Percentiles rank a stretch among this genome's conserved stretches.
Conservation (phyloP, 1,139 yeast species). For the Lodderomyces beijingensis region DNA sequence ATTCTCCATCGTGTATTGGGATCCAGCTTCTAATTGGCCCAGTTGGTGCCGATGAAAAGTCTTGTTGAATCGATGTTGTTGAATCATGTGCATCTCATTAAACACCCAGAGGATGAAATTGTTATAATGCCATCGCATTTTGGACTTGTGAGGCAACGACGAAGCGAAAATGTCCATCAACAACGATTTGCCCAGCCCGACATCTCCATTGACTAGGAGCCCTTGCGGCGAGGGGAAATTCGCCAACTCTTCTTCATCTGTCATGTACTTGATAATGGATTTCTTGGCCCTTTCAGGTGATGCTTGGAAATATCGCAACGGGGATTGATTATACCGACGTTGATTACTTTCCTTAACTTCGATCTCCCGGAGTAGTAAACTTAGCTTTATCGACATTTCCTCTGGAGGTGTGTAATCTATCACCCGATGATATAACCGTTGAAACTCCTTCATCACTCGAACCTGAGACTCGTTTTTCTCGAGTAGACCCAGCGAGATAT, state of each 20-base stretch:
- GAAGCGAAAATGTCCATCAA: constrained; percentile 68
- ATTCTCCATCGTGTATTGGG: constrained; percentile 44
- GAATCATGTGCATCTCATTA: constrained; percentile 55
- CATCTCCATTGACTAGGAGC: constrained; percentile 63
- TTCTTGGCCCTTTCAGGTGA: constrained; percentile 28
- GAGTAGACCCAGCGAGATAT: constrained; percentile 47
- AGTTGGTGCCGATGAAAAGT: neutral
- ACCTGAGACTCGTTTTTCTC: constrained; percentile 56
- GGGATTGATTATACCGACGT: constrained; percentile 8
- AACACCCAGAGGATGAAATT: constrained; percentile 68
- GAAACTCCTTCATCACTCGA: constrained; percentile 62
- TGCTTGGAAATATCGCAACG: constrained; percentile 13
- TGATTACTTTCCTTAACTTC: constrained; percentile 34
- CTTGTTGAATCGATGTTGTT: constrained; percentile 33
- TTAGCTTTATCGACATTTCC: constrained; percentile 44
- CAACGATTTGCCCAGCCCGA: constrained; percentile 75
- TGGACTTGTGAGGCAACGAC: constrained; percentile 58
- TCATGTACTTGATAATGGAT: constrained; percentile 44
- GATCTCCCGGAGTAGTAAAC: constrained; percentile 43
- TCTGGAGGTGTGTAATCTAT: constrained; percentile 58
- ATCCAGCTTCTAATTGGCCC: neutral
- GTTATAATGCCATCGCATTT: constrained; percentile 69
- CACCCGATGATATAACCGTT: constrained; percentile 55
- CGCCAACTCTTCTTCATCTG: constrained; percentile 62
- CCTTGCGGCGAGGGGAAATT: constrained; percentile 62